phyloP scores from a whole-genome alignment of 2,329 filamentous ascomycete species.

The Scedosporium apiospermum region DNA sequence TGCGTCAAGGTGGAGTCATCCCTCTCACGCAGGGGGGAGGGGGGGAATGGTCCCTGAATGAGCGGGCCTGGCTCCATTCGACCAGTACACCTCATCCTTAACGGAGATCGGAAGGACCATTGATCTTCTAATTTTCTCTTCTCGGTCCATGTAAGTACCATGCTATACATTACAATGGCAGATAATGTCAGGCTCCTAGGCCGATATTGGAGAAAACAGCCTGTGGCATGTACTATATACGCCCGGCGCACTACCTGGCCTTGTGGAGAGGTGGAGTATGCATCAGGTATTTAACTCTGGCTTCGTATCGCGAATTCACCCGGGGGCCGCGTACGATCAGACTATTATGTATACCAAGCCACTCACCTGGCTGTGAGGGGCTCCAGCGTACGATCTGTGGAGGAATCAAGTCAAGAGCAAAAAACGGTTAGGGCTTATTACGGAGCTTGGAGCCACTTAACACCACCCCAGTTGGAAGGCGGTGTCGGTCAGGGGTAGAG shows the following conservation, averaged over 20 bases:
- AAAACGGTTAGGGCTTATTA: neutral
- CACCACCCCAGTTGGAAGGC: neutral
- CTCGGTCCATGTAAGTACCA: neutral
- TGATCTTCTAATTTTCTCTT: neutral
- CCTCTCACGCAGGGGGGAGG: neutral
- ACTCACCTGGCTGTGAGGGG: neutral
- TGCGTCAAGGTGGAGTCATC: neutral
- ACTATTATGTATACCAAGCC: neutral
- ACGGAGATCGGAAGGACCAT: neutral
- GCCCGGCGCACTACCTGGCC: neutral
- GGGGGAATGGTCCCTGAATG: neutral
- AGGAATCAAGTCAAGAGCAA: neutral
- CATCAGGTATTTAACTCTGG: neutral
- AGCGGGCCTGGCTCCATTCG: neutral
- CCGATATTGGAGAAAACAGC: neutral
- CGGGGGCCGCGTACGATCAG: neutral
- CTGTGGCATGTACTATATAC: neutral
- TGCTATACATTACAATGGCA: neutral
- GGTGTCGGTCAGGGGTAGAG: neutral
- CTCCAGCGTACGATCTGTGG: neutral
- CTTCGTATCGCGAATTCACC: neutral
- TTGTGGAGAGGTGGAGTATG: constrained; percentile 4
- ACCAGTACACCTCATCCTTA: neutral
- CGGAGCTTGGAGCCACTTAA: neutral
- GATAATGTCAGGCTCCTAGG: neutral